Base-by-base conservation (phyloP, 352 stramenopile genomes). In the Elongisporangium prolatum region DNA sequence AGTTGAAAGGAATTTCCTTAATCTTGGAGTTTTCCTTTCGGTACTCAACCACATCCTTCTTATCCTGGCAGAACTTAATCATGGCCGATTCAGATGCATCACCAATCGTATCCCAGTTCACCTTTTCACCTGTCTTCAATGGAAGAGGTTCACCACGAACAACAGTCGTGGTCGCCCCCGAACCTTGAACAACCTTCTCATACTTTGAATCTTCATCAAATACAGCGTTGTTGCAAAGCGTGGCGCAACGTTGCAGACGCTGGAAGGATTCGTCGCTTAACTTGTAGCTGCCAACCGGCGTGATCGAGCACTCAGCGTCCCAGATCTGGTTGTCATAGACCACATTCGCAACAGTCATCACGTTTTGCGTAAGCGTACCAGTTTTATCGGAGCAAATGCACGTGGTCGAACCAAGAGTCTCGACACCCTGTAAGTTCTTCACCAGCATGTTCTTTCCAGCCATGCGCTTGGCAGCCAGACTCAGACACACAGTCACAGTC, bases 321-420 rank as follows among this genome's bases (percentile, higher is more conserved):
- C 81, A 91, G 28, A 91, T 86, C 56, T 75, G 71, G 69, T 93
- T 93, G 65, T 79, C 75, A 54, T 91, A 91, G 48, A 83, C 89
- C 49, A 84, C 40, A 25, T 96, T 76, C 0, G 90, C 87, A 17
- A 98, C 90, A 13, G 92, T 98, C 94, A 98, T 98, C 61, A 96
- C 81, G 64, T 98, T 98, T 51, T 93, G 75, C 18, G 94, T 98
- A 16, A 98, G 73, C 52, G 94, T 98, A 17, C 93, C 93, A 1
- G 93, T 98, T 75, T 98, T 98, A 67, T 98, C 95, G n/a, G 88
- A 96, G 73, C 88, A 97, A 64, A 98, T 98, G 62, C 81, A 94
- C 20, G 79, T 96, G 3, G 89, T 97, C 4, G 86, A 97, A 8
- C 92, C 93, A 7, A 98, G 71, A 10, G 91, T 98, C 71, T 98